Percentiles rank a stretch among this genome's conserved stretches.
Conservation (phyloP, 2,329 filamentous ascomycete genomes). For the Pezizomycotina sp. region DNA sequence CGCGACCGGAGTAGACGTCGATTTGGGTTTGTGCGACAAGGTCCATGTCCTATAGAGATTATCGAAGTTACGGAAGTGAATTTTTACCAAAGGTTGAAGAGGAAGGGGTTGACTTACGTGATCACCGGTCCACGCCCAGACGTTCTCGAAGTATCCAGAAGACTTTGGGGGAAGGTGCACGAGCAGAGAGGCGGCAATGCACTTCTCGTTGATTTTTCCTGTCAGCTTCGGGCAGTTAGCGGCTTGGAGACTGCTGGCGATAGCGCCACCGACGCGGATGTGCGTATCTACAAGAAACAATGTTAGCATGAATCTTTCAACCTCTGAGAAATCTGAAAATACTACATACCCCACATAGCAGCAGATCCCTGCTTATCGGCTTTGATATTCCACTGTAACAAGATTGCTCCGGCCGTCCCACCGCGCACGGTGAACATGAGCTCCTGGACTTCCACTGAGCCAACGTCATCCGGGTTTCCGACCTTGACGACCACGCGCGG, state of each 20-base stretch:
- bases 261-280: slow-evolving; percentile 32
- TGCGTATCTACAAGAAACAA: slow-evolving; percentile 20
- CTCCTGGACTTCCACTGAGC: slow-evolving; percentile 54
- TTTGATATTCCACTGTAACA: slow-evolving; percentile 56
- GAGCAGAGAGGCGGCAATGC: slow-evolving; percentile 28
- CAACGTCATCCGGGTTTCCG: slow-evolving; percentile 43
- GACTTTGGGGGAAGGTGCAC: slow-evolving; percentile 28
- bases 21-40: slow-evolving; percentile 24
- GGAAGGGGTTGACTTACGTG: slow-evolving; percentile 31
- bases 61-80: too few relatives aligned
- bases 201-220: slow-evolving; percentile 26
- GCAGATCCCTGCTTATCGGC: slow-evolving; percentile 30
- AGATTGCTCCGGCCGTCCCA: slow-evolving; percentile 45
- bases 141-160: slow-evolving; percentile 32
- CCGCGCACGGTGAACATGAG: slow-evolving; percentile 53
- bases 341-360: slow-evolving; percentile 31
- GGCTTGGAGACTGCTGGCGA: slow-evolving; percentile 34
- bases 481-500: slow-evolving; percentile 50
- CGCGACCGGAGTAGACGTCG: slow-evolving; percentile 25
- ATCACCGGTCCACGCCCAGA: slow-evolving; percentile 38
- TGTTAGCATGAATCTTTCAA: not conserved
- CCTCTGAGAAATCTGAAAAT: not conserved
- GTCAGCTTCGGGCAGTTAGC: slow-evolving; percentile 32
- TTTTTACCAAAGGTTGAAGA: too few relatives aligned
- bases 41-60: too few relatives aligned